Base-by-base conservation (phyloP, 176 grass and related monocot species). In the Otatea glauca region DNA sequence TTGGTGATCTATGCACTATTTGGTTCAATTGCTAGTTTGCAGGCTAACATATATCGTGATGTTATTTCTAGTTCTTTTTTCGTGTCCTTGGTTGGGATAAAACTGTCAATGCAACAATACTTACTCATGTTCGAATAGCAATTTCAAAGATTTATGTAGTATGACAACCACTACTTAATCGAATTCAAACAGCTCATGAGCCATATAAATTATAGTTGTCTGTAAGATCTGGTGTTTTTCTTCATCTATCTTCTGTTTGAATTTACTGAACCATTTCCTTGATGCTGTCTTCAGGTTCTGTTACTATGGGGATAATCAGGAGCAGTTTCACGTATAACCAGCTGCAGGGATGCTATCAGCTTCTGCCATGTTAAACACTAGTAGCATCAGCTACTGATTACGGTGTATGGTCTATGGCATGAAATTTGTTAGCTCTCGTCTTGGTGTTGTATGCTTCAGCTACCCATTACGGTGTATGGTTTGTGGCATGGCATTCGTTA, bases 261-360 rank as follows among this genome's bases (percentile, higher is more conserved):
- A 61, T 25, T 25, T 61, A 61, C 58, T 27, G 9, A 61, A 25
- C n/a, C 23, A 13, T 61, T 13, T 61, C 58, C 58, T 61, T 11
- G 58, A 61, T 61, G 23, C 10, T 61, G 58, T 61, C 58, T 25
- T 25, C 43, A 86, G 56, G 69, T 80, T 27, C 76, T 74, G 7
- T 23, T 9, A 21, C 50, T 23, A 94, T 89, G 8, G n/a, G n/a
- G n/a, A n/a, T n/a, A n/a, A n/a, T n/a, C n/a, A n/a, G n/a, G n/a
- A n/a, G n/a, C n/a, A n/a, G n/a, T n/a, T n/a, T n/a, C n/a, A n/a
- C n/a, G n/a, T n/a, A n/a, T n/a, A 65, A 20, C 39, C 41, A 21
- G 17, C 37, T 34, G 25, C 45, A 78, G 55, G 72, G 13, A 15
- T 37, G 59, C 6, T 2, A 9, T 58, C 1, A 7, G 20, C 34